phyloP scores from a whole-genome alignment of 192 early-diverging fungal species.

The Coemansia sp. region DNA sequence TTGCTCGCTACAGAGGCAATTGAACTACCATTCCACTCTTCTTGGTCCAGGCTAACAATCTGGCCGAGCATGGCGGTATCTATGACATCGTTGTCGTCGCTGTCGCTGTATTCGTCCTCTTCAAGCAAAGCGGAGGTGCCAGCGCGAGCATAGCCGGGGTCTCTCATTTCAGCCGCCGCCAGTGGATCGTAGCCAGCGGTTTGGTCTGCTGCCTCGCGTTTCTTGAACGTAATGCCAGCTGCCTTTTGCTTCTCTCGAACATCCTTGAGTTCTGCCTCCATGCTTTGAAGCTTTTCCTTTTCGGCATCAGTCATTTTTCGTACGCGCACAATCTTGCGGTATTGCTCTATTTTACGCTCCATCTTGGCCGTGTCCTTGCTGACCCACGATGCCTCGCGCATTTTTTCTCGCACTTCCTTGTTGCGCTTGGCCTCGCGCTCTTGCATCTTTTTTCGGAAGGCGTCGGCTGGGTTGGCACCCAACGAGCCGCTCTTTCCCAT shows the following conservation, averaged over 20 bases:
- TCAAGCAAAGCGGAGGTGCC: neutral
- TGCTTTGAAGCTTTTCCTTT: slow-evolving; percentile 20
- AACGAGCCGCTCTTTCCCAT: slow-evolving; percentile 34
- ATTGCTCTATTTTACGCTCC: slow-evolving; percentile 42
- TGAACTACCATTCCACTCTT: slow-evolving; percentile 1
- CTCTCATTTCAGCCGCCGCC: slow-evolving; percentile 5
- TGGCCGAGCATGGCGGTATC: neutral
- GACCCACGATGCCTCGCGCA: slow-evolving; percentile 29
- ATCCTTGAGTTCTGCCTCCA: slow-evolving; percentile 37
- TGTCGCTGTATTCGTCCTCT: slow-evolving; percentile 5
- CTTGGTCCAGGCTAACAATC: neutral
- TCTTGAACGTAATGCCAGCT: slow-evolving; percentile 23
- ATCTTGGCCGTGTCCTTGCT: slow-evolving; percentile 37
- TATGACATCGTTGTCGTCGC: neutral
- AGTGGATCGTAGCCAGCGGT: slow-evolving; percentile 38
- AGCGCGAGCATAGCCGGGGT: neutral
- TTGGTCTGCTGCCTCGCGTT: neutral
- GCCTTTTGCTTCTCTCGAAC: slow-evolving; percentile 21
- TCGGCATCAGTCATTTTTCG: slow-evolving; percentile 41
- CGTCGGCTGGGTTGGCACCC: slow-evolving; percentile 26
- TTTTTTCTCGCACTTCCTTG: slow-evolving; percentile 39
- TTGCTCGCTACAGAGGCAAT: neutral
- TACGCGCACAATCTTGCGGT: slow-evolving; percentile 8
- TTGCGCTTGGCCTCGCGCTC: slow-evolving; percentile 40
- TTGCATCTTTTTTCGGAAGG: slow-evolving; percentile 29